Evolutionary conservation across 768 basidiomycete species (phyloP).

Genomic region (Suillus cothurnatus): DNA sequence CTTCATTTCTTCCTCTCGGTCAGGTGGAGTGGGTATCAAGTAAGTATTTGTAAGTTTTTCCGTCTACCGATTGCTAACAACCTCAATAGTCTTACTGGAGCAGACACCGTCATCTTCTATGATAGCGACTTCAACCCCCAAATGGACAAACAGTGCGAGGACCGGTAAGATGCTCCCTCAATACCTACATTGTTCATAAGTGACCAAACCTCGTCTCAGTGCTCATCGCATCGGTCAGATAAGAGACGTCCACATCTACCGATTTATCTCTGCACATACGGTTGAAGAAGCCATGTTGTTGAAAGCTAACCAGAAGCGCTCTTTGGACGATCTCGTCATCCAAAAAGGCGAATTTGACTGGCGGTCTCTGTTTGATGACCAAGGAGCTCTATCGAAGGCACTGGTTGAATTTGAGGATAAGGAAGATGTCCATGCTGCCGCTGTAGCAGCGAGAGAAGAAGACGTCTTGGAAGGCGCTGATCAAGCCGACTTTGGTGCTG

Average conservation of each 20-base stretch:
- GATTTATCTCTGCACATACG: conserved; percentile 86
- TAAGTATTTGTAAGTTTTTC: conserved; percentile 41
- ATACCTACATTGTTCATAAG: neutral
- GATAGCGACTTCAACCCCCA: conserved; percentile 98
- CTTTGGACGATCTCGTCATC: conserved; percentile 88
- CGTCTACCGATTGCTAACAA: conserved; percentile 21
- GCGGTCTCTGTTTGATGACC: conserved; percentile 77
- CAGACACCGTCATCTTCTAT: conserved; percentile 96
- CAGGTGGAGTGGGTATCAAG: conserved; percentile 95
- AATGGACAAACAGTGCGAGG: conserved; percentile 97
- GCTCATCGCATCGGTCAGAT: conserved; percentile 99
- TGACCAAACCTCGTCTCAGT: conserved; percentile 39
- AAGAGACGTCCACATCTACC: conserved; percentile 94
- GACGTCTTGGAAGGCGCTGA: conserved; percentile 75
- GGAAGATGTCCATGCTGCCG: conserved; percentile 84
- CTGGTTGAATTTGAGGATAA: conserved; percentile 86
- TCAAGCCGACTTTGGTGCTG: conserved; percentile 75
- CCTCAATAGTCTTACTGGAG: conserved; percentile 66
- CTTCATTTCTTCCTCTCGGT: conserved; percentile 85
- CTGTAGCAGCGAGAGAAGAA: conserved; percentile 74
- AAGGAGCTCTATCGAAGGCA: conserved; percentile 64
- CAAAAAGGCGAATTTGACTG: conserved; percentile 95
- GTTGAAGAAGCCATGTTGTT: conserved; percentile 96
- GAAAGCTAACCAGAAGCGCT: conserved; percentile 97
- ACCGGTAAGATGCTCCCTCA: conserved; percentile 54